These are phyloP conservation scores for Trichophaea hybrida DNA, from an alignment of 2,329 filamentous ascomycete species.

Conservation along the genomic window DNA sequence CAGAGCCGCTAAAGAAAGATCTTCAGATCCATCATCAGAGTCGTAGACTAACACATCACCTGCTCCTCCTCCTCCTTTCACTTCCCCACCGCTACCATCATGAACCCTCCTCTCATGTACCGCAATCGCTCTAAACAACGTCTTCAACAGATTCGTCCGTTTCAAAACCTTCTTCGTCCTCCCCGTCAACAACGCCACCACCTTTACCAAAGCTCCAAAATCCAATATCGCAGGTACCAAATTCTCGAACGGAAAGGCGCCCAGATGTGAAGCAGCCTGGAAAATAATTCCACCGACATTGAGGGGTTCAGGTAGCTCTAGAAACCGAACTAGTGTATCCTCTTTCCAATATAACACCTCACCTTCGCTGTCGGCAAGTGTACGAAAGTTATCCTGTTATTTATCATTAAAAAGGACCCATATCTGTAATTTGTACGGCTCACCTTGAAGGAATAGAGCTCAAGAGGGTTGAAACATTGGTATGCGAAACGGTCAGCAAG, in stretches of 20 bases:
- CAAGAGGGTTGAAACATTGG: slow-evolving; percentile 56
- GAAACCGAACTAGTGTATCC: slow-evolving; percentile 54
- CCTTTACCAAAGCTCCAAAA: slow-evolving; percentile 55
- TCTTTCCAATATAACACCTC: slow-evolving; percentile 51
- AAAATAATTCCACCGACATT: slow-evolving; percentile 54
- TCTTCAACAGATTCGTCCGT: slow-evolving; percentile 41
- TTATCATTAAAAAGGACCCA: background rate
- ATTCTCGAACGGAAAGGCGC: slow-evolving; percentile 57
- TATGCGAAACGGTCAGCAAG: slow-evolving; percentile 42
- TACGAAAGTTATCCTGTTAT: slow-evolving; percentile 48
- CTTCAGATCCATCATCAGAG: slow-evolving; percentile 37
- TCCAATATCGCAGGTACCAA: slow-evolving; percentile 57
- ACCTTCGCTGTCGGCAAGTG: slow-evolving; percentile 46
- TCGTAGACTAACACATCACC: slow-evolving; percentile 7
- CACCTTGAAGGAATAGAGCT: slow-evolving; percentile 55
- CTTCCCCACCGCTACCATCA: background rate
- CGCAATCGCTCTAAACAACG: slow-evolving; percentile 57
- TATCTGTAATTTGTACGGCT: background rate
- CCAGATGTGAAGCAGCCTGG: slow-evolving; percentile 56
- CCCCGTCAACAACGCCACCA: slow-evolving; percentile 57
- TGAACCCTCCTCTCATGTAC: slow-evolving; percentile 48
- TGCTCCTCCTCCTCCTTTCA: slow-evolving; percentile 4
- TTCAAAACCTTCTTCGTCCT: slow-evolving; percentile 48
- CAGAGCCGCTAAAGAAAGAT: slow-evolving; percentile 53
- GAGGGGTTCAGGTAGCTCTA: slow-evolving; percentile 58